Conservation (phyloP, 192 early-diverging fungal species). For the Coemansia interrupta region DNA sequence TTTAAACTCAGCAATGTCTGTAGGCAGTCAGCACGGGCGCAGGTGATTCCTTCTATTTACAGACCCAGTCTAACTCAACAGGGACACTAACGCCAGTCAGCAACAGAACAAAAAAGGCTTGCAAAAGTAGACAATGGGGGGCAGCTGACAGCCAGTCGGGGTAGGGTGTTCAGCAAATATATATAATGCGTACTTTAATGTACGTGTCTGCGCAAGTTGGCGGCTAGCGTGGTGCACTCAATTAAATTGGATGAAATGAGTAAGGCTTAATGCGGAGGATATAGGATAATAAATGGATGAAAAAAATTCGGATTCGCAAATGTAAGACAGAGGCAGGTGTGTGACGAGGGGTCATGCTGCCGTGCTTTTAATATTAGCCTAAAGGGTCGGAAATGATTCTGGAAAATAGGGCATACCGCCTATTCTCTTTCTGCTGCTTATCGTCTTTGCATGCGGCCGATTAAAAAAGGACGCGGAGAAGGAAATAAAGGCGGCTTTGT, state of each 20-base stretch:
- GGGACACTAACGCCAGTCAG: background rate
- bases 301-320: background rate
- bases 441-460: background rate
- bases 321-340: constrained; percentile 1
- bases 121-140: background rate
- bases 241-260: background rate
- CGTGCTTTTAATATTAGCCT: background rate
- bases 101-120: background rate
- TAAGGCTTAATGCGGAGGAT: background rate
- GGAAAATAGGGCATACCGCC: background rate
- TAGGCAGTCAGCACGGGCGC: too few species aligned
- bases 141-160: background rate
- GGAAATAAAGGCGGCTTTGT: too few species aligned
- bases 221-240: background rate
- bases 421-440: constrained; percentile 1
- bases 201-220: background rate
- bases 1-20: background rate
- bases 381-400: constrained; percentile 1
- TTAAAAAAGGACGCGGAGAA: constrained; percentile 4
- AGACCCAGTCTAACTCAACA: too few species aligned
- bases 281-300: background rate
- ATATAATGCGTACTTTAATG: background rate
- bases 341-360: constrained; percentile 5
- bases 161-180: background rate
- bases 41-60: too few species aligned